Evolutionary conservation across 305 asterid genomes (phyloP).

Genomic region (Plantago lanceolata): DNA sequence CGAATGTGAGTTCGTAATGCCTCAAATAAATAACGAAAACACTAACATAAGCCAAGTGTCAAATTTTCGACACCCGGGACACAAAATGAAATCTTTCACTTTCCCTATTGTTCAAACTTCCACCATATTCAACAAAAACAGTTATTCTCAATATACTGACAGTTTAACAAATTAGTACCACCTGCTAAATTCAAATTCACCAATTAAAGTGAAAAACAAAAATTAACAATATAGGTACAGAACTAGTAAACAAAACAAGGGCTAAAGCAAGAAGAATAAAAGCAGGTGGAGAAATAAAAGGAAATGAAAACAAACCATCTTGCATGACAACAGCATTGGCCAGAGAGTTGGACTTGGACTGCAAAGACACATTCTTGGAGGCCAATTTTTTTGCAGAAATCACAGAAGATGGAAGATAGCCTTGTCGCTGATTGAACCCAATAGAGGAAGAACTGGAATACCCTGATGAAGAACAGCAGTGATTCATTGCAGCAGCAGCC

Average conservation of each 20-base stretch:
- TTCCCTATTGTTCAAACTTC: background rate
- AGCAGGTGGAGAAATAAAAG: background rate
- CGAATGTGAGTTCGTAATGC: constrained; percentile 10
- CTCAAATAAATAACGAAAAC: background rate
- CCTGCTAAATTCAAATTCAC: constrained; percentile 12
- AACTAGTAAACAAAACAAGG: constrained; percentile 1
- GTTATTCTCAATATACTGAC: background rate
- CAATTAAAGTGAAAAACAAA: too few species aligned
- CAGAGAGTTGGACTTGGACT: constrained; percentile 37
- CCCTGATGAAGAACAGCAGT: constrained; percentile 41
- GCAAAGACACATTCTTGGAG: constrained; percentile 38
- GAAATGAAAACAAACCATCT: constrained; percentile 50
- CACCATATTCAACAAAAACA: background rate
- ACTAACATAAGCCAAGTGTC: background rate
- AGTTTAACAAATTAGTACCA: too few species aligned
- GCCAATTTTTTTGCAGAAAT: constrained; percentile 33
- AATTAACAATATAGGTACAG: constrained; percentile 5
- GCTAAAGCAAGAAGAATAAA: background rate
- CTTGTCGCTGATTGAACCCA: constrained; percentile 34
- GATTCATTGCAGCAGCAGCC: constrained; percentile 39
- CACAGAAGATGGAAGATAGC: constrained; percentile 27
- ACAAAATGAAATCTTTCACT: background rate
- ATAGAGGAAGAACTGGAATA: constrained; percentile 39
- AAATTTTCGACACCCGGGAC: background rate
- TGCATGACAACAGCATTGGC: constrained; percentile 56